Evolutionary conservation across 2,329 filamentous ascomycete genomes (phyloP).

Genomic region (Fonsecaea erecta): DNA sequence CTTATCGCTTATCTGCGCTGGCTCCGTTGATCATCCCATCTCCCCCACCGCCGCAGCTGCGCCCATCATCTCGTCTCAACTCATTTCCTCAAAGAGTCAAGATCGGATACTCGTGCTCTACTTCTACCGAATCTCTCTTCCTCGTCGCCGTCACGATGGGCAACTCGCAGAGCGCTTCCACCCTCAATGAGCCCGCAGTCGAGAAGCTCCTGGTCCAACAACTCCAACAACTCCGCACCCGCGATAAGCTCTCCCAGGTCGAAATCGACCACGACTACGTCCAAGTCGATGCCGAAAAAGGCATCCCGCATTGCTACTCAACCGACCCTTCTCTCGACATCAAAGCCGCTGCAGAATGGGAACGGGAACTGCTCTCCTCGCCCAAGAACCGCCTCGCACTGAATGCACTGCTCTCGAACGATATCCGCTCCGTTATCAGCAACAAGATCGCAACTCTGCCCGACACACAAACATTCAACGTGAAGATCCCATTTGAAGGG

Average conservation of each 20-base stretch:
- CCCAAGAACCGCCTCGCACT: constrained; percentile 76
- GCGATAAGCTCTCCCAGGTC: constrained; percentile 44
- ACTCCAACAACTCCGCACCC: constrained; percentile 43
- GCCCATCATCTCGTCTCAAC: neutral
- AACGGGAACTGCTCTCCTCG: constrained; percentile 65
- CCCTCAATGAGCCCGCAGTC: constrained; percentile 37
- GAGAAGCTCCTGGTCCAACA: constrained; percentile 47
- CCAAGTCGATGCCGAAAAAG: constrained; percentile 55
- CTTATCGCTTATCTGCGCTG: neutral
- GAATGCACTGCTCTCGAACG: constrained; percentile 70
- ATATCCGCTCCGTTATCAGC: constrained; percentile 68
- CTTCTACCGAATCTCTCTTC: neutral
- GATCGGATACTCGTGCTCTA: neutral
- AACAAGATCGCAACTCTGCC: constrained; percentile 66
- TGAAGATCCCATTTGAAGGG: constrained; percentile 81
- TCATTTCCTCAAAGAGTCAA: neutral
- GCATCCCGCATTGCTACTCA: constrained; percentile 38
- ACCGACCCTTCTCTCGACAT: constrained; percentile 53
- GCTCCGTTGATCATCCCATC: neutral
- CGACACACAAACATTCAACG: constrained; percentile 81
- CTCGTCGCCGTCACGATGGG: constrained; percentile 31
- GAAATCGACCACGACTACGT: constrained; percentile 58
- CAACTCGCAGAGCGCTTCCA: constrained; percentile 33
- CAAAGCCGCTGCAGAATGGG: constrained; percentile 61
- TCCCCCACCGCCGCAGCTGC: neutral